Evolutionary conservation across 495 filamentous ascomycete genomes (phyloP).

Genomic region (Penicillium flavigenum): DNA sequence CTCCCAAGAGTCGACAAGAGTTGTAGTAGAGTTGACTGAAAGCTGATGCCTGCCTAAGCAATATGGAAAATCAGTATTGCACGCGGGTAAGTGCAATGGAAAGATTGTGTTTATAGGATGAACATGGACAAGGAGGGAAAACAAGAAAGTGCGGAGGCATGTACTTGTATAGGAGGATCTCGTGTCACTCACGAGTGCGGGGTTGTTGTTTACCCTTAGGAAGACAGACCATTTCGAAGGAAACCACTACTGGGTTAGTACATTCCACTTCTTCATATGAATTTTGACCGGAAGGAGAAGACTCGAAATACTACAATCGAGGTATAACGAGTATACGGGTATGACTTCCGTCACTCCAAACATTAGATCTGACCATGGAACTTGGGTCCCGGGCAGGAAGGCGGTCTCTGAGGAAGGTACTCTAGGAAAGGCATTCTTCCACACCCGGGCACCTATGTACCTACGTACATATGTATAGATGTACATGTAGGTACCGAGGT

Average conservation of each 20-base stretch:
- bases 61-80: neutral
- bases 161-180: neutral
- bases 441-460: too few relatives aligned
- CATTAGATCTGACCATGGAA: too few relatives aligned
- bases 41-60: too few relatives aligned
- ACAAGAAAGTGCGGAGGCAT: neutral
- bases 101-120: too few relatives aligned
- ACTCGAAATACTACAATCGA: neutral
- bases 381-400: too few relatives aligned
- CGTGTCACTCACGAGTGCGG: neutral
- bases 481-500: too few relatives aligned
- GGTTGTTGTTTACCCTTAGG: neutral
- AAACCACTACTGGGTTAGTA: neutral
- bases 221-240: neutral
- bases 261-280: neutral
- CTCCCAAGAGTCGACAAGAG: neutral
- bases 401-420: too few relatives aligned
- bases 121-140: neutral
- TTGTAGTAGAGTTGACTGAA: neutral
- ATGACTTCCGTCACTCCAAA: too few relatives aligned
- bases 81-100: neutral
- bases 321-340: neutral
- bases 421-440: too few relatives aligned
- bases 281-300: neutral
- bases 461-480: too few relatives aligned